Evolutionary conservation across 2,329 filamentous ascomycete species (phyloP).

Genomic region (Botrytis sinoallii): DNA sequence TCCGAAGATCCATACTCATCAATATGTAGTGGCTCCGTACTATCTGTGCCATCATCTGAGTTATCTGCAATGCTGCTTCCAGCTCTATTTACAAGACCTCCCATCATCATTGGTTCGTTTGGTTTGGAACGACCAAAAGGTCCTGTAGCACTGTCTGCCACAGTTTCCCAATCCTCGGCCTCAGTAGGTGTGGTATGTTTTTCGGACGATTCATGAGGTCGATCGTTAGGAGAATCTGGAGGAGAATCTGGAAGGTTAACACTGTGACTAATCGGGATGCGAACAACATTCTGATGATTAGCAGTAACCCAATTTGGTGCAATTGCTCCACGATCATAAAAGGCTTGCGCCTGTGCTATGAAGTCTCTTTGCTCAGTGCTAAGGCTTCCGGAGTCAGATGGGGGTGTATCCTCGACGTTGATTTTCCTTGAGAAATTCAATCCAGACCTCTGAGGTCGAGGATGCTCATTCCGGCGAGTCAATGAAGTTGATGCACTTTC

Average conservation of each 20-base stretch:
- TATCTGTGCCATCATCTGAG: slow-evolving; percentile 27
- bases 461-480: slow-evolving; percentile 19
- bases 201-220: not conserved
- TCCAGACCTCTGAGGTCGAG: slow-evolving; percentile 19
- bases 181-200: slow-evolving; percentile 8
- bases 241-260: slow-evolving; percentile 24
- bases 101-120: slow-evolving; percentile 22
- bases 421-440: slow-evolving; percentile 21
- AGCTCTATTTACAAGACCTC: slow-evolving; percentile 26
- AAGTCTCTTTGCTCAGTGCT: slow-evolving; percentile 15
- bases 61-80: slow-evolving; percentile 36
- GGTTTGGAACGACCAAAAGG: slow-evolving; percentile 10
- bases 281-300: slow-evolving; percentile 26
- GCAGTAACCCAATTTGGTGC: slow-evolving; percentile 26
- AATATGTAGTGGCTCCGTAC: slow-evolving; percentile 22
- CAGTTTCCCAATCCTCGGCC: slow-evolving; percentile 37
- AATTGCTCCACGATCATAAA: slow-evolving; percentile 31
- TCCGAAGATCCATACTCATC: slow-evolving; percentile 32
- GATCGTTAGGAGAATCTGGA: slow-evolving; percentile 23
- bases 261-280: slow-evolving; percentile 29
- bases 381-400: slow-evolving; percentile 17
- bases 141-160: slow-evolving; percentile 29
- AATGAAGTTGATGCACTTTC: slow-evolving; percentile 28
- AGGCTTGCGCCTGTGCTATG: slow-evolving; percentile 22
- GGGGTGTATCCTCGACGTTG: slow-evolving; percentile 21